phyloP scores from a whole-genome alignment of 1,284 basidiomycete species.

The Termitomyces sp. region DNA sequence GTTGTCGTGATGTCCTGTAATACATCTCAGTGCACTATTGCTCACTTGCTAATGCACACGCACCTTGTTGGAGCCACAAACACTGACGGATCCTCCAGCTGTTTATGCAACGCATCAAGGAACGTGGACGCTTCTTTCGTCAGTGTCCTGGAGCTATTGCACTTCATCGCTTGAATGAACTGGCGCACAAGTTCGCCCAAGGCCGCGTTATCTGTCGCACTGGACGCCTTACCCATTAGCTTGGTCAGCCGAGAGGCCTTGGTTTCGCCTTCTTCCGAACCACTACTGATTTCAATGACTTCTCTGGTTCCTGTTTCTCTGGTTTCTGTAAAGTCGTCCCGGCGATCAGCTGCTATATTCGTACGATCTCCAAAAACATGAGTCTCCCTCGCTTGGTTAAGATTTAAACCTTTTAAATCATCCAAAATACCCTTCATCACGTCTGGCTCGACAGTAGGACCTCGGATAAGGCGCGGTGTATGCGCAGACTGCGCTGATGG shows the following conservation, averaged over 20 bases:
- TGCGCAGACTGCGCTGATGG: not conserved
- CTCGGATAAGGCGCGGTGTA: constrained; percentile 27
- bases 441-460: constrained; percentile 26
- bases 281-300: constrained; percentile 46
- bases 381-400: constrained; percentile 34
- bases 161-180: constrained; percentile 55
- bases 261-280: constrained; percentile 35
- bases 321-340: constrained; percentile 16
- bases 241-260: constrained; percentile 53
- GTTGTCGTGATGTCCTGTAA: constrained; percentile 37
- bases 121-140: constrained; percentile 69
- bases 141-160: constrained; percentile 57
- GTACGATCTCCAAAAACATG: constrained; percentile 47
- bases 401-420: constrained; percentile 52
- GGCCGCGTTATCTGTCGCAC: constrained; percentile 48
- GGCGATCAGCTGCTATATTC: constrained; percentile 35
- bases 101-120: constrained; percentile 62
- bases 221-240: constrained; percentile 38
- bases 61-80: constrained; percentile 50
- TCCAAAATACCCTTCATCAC: constrained; percentile 52
- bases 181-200: constrained; percentile 51
- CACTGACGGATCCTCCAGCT: constrained; percentile 60
- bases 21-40: not conserved
- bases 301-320: constrained; percentile 25
- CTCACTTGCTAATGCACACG: constrained; percentile 10